Base-by-base conservation (phyloP, 176 grass and related monocot genomes). In the Calamus simplicifolius region DNA sequence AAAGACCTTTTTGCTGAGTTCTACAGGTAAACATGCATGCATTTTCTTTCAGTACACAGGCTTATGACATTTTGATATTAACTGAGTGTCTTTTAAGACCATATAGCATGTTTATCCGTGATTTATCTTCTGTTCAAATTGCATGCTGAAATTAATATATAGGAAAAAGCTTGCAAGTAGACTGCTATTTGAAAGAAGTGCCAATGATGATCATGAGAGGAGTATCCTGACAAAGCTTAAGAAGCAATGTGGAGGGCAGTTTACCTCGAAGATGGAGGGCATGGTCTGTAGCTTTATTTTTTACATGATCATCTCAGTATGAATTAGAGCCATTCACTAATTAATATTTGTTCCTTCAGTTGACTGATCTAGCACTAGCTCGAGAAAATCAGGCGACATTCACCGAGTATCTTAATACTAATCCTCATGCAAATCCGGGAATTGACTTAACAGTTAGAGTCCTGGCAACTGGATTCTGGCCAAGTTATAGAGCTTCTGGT, bases 91-190 rank as follows among this genome's bases (percentile, higher is more conserved):
- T 23, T 23, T 23, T 23, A 23, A 23, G 21, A 23, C 21, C 21
- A 23, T 23, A 23, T 23, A 1, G 21, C 21, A 23, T 23, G 21
- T 23, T 23, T 23, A 23, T 23, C 21, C 21, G 1, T 23, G 21
- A 23, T 23, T 23, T 23, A 23, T 23, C 21, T 23, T 23, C 21
- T 23, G 21, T 23, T 23, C 21, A 23, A 23, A 23, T 23, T 23
- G 21, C 21, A 23, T 23, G 21, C 21, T 23, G 21, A 23, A 29
- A 29, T 29, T 0, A 29, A 5, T 29, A 29, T 60, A 6, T 50
- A 98, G 94, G 85, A 98, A 98, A 68, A 98, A 98, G 59, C 85
- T 98, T 63, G 94, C 94, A 35, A 87, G 94, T 61, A 92, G 94
- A 73, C 73, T 98, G 77, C 85, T 98, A 54, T 86, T 93, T 51